Percentiles rank a stretch among this genome's conserved stretches.
Evolutionary conservation across 2,329 filamentous ascomycete species (phyloP).

Genomic region (Venturia effusa): DNA sequence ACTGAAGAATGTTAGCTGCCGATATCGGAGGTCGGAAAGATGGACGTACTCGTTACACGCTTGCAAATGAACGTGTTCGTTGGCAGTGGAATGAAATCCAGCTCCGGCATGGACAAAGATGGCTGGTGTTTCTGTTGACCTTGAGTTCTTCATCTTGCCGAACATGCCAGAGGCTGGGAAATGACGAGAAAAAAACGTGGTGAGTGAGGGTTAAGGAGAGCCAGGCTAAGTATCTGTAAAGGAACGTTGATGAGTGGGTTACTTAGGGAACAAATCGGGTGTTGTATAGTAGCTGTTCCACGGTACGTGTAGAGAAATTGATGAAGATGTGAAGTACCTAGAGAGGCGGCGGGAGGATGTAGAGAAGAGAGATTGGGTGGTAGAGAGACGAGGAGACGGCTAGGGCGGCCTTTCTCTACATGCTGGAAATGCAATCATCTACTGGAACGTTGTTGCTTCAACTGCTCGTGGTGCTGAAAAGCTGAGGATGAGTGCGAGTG

Average conservation of each 20-base stretch:
- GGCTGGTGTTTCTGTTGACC: conserved; percentile 30
- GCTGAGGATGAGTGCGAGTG: not conserved
- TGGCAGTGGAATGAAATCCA: conserved; percentile 80
- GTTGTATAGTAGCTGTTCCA: conserved; percentile 1
- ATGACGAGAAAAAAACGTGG: not conserved
- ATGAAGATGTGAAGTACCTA: not conserved
- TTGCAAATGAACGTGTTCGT: conserved; percentile 72
- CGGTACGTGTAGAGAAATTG: not conserved
- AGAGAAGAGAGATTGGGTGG: not conserved
- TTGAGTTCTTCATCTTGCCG: not conserved
- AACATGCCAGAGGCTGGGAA: not conserved
- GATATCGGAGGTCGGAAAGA: not conserved
- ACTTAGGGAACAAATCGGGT: not conserved
- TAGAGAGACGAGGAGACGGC: not conserved
- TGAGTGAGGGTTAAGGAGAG: not conserved
- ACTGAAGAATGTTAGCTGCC: conserved; percentile 33
- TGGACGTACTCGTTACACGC: conserved; percentile 74
- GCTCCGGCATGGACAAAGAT: conserved; percentile 96
- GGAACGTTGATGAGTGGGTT: not conserved
- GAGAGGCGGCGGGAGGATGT: conserved; percentile 2
- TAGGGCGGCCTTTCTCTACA: not conserved
- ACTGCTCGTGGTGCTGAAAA: not conserved
- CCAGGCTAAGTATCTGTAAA: not conserved
- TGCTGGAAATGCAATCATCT: not conserved
- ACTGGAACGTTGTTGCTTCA: not conserved